Evolutionary conservation across 1,139 yeast genomes (phyloP).

Genomic region (Yamadazyma kanchanaburiensis): DNA sequence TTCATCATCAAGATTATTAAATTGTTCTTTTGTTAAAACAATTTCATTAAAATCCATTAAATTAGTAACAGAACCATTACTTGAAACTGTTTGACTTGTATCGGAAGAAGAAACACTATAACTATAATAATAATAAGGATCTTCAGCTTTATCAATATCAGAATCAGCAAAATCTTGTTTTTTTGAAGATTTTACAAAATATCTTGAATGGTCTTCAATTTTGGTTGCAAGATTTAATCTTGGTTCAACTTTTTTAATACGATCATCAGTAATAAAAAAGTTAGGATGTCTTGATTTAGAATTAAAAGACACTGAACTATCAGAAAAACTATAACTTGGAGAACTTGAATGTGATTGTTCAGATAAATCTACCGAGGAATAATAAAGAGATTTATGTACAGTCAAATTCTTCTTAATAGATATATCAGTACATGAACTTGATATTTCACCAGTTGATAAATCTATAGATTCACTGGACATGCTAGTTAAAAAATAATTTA

Average conservation of each 20-base stretch:
- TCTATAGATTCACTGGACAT: not conserved
- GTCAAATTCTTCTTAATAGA: too few relatives aligned
- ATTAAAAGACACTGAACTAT: too few relatives aligned
- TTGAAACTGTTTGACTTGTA: conserved; percentile 1
- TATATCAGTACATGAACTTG: too few relatives aligned
- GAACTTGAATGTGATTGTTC: too few relatives aligned
- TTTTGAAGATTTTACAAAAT: conserved; percentile 8
- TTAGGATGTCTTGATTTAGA: conserved; percentile 13
- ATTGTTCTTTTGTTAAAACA: conserved; percentile 11
- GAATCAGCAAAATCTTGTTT: conserved; percentile 1
- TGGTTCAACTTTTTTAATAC: conserved; percentile 7
- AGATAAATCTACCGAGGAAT: too few relatives aligned
- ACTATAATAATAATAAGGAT: conserved; percentile 14
- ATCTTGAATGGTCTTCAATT: conserved; percentile 12
- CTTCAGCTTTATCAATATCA: conserved; percentile 10
- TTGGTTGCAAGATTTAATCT: conserved; percentile 11
- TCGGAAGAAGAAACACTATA: conserved; percentile 3
- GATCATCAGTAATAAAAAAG: conserved; percentile 11
- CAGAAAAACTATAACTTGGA: too few relatives aligned
- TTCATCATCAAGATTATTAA: conserved; percentile 8
- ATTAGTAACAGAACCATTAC: not conserved
- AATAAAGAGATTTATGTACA: too few relatives aligned
- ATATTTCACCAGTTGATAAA: too few relatives aligned
- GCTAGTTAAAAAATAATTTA: too few relatives aligned
- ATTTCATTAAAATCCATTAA: conserved; percentile 5